Evolutionary conservation across 306 rosid genomes (phyloP).

Genomic region (Coriaria nepalensis): DNA sequence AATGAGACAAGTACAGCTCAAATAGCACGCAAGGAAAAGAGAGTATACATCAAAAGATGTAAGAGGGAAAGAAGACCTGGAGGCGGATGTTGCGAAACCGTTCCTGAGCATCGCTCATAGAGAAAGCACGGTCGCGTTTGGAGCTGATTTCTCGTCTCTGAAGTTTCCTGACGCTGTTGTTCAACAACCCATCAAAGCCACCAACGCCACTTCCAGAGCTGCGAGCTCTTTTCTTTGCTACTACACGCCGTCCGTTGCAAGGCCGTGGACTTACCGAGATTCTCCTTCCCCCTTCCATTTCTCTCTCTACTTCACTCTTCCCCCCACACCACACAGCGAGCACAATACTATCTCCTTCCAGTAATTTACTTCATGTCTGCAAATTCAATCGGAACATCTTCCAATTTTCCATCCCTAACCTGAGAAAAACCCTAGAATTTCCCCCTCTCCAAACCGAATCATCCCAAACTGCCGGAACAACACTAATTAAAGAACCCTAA

Average conservation of each 20-base stretch:
- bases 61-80: constrained; percentile 22
- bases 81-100: constrained; percentile 73
- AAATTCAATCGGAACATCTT: too few relatives aligned
- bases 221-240: constrained; percentile 54
- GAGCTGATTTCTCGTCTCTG: constrained; percentile 71
- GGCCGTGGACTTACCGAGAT: constrained; percentile 56
- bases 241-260: constrained; percentile 44
- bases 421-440: too few relatives aligned
- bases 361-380: too few relatives aligned
- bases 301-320: constrained; percentile 1
- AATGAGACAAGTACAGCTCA: too few relatives aligned
- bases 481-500: too few relatives aligned
- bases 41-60: not conserved
- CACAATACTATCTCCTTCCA: too few relatives aligned
- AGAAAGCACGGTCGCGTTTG: constrained; percentile 61
- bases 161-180: constrained; percentile 53
- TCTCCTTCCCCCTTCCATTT: constrained; percentile 67
- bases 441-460: too few relatives aligned
- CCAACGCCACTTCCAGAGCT: constrained; percentile 1
- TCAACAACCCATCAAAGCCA: constrained; percentile 16
- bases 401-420: too few relatives aligned
- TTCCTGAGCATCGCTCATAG: constrained; percentile 58
- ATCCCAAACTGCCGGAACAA: too few relatives aligned
- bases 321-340: too few relatives aligned
- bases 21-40: too few relatives aligned